Conservation (phyloP, 2,329 filamentous ascomycete species). For the Xylariaceae sp. region DNA sequence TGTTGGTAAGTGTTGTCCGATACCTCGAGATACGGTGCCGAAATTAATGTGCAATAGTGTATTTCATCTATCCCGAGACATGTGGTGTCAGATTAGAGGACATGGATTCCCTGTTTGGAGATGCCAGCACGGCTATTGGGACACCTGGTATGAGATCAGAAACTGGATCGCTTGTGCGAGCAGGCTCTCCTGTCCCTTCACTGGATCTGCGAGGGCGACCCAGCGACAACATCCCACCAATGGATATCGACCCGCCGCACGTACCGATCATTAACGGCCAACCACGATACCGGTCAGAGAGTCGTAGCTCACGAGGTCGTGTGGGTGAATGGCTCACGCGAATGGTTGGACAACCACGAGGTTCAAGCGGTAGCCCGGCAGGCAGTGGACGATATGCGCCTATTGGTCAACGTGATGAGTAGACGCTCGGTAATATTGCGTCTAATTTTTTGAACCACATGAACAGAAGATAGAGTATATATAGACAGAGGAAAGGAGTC, state of each 20-base stretch:
- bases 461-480: constrained; percentile 22
- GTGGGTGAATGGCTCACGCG: constrained; percentile 49
- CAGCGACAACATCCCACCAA: constrained; percentile 69
- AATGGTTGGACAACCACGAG: constrained; percentile 37
- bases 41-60: constrained; percentile 58
- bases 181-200: constrained; percentile 74
- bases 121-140: constrained; percentile 75
- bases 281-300: constrained; percentile 34
- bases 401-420: constrained; percentile 40
- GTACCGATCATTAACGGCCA: constrained; percentile 48
- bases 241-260: constrained; percentile 76
- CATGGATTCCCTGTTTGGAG: constrained; percentile 92
- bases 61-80: constrained; percentile 96
- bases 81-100: constrained; percentile 93
- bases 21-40: not conserved
- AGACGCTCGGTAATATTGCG: constrained; percentile 17
- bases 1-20: constrained; percentile 64
- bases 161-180: constrained; percentile 74
- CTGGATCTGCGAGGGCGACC: constrained; percentile 61
- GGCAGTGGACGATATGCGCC: constrained; percentile 37
- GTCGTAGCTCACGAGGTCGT: constrained; percentile 31
- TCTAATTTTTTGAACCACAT: constrained; percentile 13
- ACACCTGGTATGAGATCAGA: constrained; percentile 75
- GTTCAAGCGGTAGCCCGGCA: constrained; percentile 31
- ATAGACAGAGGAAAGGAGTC: constrained; percentile 24